A percentile compares a stretch with the other conserved stretches of the same genome.
Conservation (phyloP, 257 asterid genomes). For the Solanum piurae region DNA sequence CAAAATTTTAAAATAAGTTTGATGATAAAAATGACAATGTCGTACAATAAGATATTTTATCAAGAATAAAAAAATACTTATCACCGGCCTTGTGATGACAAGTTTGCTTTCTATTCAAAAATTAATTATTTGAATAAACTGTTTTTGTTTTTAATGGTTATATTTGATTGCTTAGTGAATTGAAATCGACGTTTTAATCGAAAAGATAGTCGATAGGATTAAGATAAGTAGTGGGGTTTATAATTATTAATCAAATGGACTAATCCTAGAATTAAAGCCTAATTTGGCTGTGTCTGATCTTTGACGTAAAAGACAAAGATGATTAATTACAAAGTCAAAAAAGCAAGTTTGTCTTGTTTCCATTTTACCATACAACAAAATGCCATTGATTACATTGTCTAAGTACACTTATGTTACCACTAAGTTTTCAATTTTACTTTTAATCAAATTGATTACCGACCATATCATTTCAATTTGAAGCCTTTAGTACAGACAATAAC, state of each 20-base stretch:
- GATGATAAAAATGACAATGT: neutral
- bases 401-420: neutral
- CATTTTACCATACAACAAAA: neutral
- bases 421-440: neutral
- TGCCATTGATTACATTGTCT: neutral
- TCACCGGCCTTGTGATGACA: neutral
- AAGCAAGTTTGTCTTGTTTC: slow-evolving; percentile 29
- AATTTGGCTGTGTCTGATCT: neutral
- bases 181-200: neutral
- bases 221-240: neutral
- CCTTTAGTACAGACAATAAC: slow-evolving; percentile 28
- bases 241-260: neutral
- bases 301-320: neutral
- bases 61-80: neutral
- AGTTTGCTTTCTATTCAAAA: neutral
- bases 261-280: neutral
- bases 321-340: slow-evolving; percentile 30
- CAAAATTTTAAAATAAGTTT: neutral
- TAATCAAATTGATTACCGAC: slow-evolving; percentile 30
- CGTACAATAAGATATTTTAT: neutral
- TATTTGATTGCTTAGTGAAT: neutral
- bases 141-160: neutral
- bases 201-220: neutral
- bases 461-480: slow-evolving; percentile 22
- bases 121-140: neutral